Evolutionary conservation across 768 basidiomycete species (phyloP), one percentile per base, ranked within the genome.

Genomic region (Suillus bovinus): DNA sequence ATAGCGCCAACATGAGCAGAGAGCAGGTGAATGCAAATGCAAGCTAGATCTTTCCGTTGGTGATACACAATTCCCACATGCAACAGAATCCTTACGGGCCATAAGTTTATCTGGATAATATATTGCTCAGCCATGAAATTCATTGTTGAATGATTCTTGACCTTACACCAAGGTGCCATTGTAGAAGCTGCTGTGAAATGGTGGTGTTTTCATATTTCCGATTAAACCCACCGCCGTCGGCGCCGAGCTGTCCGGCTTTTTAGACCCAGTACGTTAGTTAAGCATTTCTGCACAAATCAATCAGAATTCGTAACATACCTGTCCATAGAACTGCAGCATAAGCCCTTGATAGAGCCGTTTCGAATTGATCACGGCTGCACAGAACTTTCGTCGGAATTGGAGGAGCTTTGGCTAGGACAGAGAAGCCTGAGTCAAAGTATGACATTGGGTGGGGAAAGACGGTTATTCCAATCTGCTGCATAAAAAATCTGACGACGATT

Each of bases 81-180:
- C 1, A 46, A 56, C 4, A 20, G 22, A 7, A 56, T 56, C 22
- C 68, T 53, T 10, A 66, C 68, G 22, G 67, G 65, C 42, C 65
- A 24, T 14, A 6, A 5, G 53, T 69, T 68, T 60, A 68, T 66
- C 67, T 69, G 20, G 16, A 14, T 17, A 3, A 5, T 13, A 0
- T 33, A 6, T 4, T 8, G 3, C 13, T 57, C 1, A 62, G 31
- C 20, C 14, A n/a, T 17, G 17, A 27, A 22, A 3, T 39, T 20
- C 31, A 10, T 0, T 9, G 14, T 2, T 5, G 33, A 33, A 61
- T 20, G 5, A 17, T 42, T 33, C 10, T 52, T 14, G 7, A 10
- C 22, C 67, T 61, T 13, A 68, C 67, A 63, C 68, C 61, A 31
- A 68, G 31, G 24, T 64, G 62, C 64, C 56, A 66, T 38, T 57